Conservation (phyloP, 2,329 filamentous ascomycete species). For the Nigrograna mackinnonii region DNA sequence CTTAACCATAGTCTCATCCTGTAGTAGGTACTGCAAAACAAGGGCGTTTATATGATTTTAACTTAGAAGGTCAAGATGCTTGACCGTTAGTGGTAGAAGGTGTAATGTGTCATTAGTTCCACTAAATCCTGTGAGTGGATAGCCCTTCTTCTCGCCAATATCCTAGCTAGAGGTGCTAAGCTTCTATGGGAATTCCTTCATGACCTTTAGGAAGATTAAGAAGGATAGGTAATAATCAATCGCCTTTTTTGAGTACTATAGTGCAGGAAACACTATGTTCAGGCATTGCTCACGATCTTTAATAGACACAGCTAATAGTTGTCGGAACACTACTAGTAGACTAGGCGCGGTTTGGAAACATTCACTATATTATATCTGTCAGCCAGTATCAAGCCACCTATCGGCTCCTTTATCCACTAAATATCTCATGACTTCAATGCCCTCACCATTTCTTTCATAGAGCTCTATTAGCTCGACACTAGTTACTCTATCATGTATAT, state of each 20-base stretch:
- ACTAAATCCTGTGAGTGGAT: slow-evolving; percentile 63
- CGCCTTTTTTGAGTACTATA: not conserved
- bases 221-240: not conserved
- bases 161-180: slow-evolving; percentile 68
- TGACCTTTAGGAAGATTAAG: slow-evolving; percentile 49
- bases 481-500: too few relatives aligned
- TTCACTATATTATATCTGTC: not conserved
- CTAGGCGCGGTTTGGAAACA: not conserved
- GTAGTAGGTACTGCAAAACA: slow-evolving; percentile 53
- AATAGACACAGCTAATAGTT: not conserved
- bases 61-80: slow-evolving; percentile 54
- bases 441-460: too few relatives aligned
- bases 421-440: too few relatives aligned
- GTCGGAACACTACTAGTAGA: not conserved
- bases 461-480: too few relatives aligned
- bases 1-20: not conserved
- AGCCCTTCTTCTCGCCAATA: slow-evolving; percentile 37
- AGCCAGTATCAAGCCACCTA: too few relatives aligned
- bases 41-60: slow-evolving; percentile 67
- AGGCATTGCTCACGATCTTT: not conserved
- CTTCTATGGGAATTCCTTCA: slow-evolving; percentile 63
- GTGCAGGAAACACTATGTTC: not conserved
- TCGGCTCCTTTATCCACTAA: too few relatives aligned
- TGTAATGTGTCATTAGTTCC: slow-evolving; percentile 65
- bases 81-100: slow-evolving; percentile 57